Conservation (phyloP, 306 rosid species). For the Cicer arietinum region DNA sequence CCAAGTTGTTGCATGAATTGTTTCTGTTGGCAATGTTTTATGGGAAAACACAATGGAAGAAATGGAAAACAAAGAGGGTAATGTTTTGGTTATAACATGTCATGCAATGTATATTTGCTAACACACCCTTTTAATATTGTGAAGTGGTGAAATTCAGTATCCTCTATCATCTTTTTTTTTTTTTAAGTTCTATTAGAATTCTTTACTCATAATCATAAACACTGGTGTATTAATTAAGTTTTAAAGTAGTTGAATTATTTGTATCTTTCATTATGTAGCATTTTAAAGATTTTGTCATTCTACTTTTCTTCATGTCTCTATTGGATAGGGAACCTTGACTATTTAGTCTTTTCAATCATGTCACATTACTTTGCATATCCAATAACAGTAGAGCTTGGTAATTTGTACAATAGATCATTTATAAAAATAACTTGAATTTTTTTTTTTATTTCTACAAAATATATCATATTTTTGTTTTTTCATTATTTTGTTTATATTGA, state of each 20-base stretch:
- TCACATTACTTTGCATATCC: too few relatives aligned
- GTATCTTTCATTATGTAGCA: slow-evolving; percentile 20
- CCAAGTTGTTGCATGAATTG: slow-evolving; percentile 58
- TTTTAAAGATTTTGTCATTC: slow-evolving; percentile 9
- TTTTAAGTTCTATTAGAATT: slow-evolving; percentile 41
- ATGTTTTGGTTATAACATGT: slow-evolving; percentile 43
- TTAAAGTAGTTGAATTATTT: slow-evolving; percentile 30
- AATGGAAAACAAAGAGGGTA: slow-evolving; percentile 53
- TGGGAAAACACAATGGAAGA: slow-evolving; percentile 51
- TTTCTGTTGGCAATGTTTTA: slow-evolving; percentile 64
- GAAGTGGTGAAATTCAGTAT: slow-evolving; percentile 50
- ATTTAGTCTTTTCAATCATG: too few relatives aligned
- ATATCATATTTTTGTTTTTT: too few relatives aligned
- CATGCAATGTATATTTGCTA: slow-evolving; percentile 60
- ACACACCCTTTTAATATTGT: slow-evolving; percentile 56
- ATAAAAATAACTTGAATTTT: too few relatives aligned
- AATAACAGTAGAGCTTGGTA: too few relatives aligned
- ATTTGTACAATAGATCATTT: too few relatives aligned
- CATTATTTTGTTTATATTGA: too few relatives aligned
- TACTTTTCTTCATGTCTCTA: too few relatives aligned
- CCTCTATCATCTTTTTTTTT: slow-evolving; percentile 31
- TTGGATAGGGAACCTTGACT: too few relatives aligned
- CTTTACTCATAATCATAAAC: slow-evolving; percentile 35
- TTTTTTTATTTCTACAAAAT: too few relatives aligned
- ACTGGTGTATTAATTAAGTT: slow-evolving; percentile 40